Evolutionary conservation across 371 early-diverging fungal species (phyloP).

Genomic region (Apophysomyces sp.): DNA sequence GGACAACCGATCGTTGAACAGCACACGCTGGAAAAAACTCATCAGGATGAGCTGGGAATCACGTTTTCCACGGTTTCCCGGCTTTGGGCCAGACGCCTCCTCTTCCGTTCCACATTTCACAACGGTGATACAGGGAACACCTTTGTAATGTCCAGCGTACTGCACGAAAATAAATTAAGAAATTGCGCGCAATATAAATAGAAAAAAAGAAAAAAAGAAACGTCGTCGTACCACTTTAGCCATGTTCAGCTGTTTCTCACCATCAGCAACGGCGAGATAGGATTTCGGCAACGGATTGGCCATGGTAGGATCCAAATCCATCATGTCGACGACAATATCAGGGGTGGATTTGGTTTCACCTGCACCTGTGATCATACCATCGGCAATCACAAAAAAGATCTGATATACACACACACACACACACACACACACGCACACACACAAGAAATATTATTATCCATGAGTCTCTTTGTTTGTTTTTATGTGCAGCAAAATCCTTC

Average conservation of each 20-base stretch:
- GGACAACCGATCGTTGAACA: constrained; percentile 93
- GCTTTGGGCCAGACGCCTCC: constrained; percentile 65
- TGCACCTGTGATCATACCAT: constrained; percentile 50
- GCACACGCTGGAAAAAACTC: constrained; percentile 92
- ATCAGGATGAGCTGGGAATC: constrained; percentile 97
- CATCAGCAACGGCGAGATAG: constrained; percentile 92
- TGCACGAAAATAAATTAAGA: constrained; percentile 9
- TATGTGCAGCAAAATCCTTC: too few species aligned
- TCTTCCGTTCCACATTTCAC: constrained; percentile 88
- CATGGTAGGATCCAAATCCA: constrained; percentile 63
- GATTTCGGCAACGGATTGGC: constrained; percentile 60
- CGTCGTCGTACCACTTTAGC: constrained; percentile 69
- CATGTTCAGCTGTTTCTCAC: constrained; percentile 90
- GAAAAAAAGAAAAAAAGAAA: not conserved
- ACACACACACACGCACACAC: too few species aligned
- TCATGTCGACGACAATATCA: constrained; percentile 70
- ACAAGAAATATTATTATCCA: too few species aligned
- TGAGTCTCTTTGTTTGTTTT: too few species aligned
- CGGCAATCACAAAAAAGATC: constrained; percentile 47
- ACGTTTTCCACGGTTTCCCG: constrained; percentile 98
- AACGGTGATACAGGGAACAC: constrained; percentile 84
- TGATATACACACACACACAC: too few species aligned
- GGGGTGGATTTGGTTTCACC: constrained; percentile 61
- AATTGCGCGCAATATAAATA: not conserved
- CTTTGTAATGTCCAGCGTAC: constrained; percentile 91